A percentile compares a stretch with the other conserved stretches of the same genome.
Evolutionary conservation across 805 yeast genomes (phyloP).

Genomic region (Yamadazyma paraphyllophila): DNA sequence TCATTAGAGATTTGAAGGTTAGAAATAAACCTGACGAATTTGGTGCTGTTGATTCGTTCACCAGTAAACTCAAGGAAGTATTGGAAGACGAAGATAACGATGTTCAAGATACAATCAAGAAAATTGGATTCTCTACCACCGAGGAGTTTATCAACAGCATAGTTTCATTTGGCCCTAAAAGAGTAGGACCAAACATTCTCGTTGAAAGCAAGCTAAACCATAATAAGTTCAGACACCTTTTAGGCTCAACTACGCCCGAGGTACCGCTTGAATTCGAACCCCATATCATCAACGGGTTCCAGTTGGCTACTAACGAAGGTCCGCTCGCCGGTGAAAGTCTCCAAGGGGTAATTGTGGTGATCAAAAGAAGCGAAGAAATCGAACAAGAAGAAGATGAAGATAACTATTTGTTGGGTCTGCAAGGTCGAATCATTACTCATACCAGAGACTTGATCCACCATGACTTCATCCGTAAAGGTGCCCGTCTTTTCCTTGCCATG

Average conservation of each 20-base stretch:
- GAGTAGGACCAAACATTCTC: conserved; percentile 72
- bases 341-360: conserved; percentile 69
- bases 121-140: conserved; percentile 15
- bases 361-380: conserved; percentile 20
- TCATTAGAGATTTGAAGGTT: conserved; percentile 21
- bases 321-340: conserved; percentile 86
- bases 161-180: conserved; percentile 72
- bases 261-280: conserved; percentile 47
- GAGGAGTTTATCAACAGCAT: conserved; percentile 34
- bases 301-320: conserved; percentile 77
- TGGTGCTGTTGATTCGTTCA: conserved; percentile 8
- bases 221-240: conserved; percentile 28
- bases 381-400: conserved; percentile 22
- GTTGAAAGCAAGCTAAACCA: conserved; percentile 47
- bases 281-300: conserved; percentile 78
- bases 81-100: conserved; percentile 9
- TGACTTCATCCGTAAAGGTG: conserved; percentile 76
- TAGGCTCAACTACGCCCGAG: conserved; percentile 15
- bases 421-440: conserved; percentile 72
- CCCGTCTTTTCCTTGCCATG: conserved; percentile 88
- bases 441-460: conserved; percentile 72
- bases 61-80: conserved; percentile 9
- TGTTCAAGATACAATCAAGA: conserved; percentile 4
- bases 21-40: conserved; percentile 12
- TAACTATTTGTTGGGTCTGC: conserved; percentile 42